phyloP scores from a whole-genome alignment of 129 eudicot species.

The Logfia minima region DNA sequence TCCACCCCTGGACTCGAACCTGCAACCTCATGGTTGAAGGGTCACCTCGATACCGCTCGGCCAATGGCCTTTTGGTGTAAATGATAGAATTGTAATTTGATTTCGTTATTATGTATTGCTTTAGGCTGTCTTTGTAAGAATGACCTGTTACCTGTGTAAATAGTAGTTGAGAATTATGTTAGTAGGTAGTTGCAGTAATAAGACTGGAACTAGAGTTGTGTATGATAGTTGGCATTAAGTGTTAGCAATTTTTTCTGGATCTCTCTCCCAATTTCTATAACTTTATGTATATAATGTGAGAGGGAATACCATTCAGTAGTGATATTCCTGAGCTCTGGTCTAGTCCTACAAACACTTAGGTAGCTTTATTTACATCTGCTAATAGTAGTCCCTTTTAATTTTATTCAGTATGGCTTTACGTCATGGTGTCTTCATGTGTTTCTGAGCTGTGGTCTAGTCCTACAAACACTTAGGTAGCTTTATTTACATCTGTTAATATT shows the following conservation, averaged over 20 bases:
- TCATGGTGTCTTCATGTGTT: background rate
- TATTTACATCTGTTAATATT: background rate
- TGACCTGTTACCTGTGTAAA: background rate
- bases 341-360: background rate
- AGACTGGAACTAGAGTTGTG: slow-evolving; percentile 12
- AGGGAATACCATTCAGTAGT: slow-evolving; percentile 5
- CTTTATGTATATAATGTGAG: slow-evolving; percentile 15
- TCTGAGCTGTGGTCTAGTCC: background rate
- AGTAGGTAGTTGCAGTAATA: slow-evolving; percentile 9
- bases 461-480: background rate
- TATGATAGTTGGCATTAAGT: slow-evolving; percentile 2
- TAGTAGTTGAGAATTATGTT: background rate
- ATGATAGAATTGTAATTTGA: slow-evolving; percentile 16
- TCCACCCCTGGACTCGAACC: too few relatives aligned
- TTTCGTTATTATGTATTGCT: background rate
- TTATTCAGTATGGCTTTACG: background rate
- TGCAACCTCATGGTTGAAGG: too few relatives aligned
- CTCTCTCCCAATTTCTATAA: background rate
- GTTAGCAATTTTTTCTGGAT: background rate
- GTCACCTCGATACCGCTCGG: too few relatives aligned
- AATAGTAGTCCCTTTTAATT: background rate
- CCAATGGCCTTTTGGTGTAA: too few relatives aligned
- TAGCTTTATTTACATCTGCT: background rate
- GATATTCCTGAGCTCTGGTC: background rate
- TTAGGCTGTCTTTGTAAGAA: slow-evolving; percentile 2